phyloP scores from a whole-genome alignment of 2,329 filamentous ascomycete species.

The Pyricularia grisea region DNA sequence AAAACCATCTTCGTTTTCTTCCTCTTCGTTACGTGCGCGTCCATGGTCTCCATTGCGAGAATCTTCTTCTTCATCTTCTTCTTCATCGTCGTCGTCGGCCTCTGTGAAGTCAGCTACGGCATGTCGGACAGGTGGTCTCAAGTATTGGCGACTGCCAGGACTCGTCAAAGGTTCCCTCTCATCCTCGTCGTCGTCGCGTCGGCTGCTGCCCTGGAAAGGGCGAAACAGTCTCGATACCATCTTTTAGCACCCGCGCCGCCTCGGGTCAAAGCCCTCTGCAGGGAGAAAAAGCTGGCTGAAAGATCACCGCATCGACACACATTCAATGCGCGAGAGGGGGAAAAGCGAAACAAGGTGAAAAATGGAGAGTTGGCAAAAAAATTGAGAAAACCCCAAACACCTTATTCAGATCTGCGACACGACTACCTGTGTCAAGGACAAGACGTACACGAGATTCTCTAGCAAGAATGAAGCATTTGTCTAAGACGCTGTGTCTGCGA shows the following conservation, averaged over 20 bases:
- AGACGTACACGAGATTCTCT: neutral
- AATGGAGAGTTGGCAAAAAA: neutral
- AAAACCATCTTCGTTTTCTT: constrained; percentile 22
- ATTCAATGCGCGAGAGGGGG: neutral
- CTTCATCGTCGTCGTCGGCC: constrained; percentile 46
- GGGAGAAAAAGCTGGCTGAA: neutral
- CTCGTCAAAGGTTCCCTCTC: constrained; percentile 14
- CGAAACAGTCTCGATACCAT: constrained; percentile 23
- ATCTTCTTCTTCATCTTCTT: constrained; percentile 32
- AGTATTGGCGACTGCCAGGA: constrained; percentile 22
- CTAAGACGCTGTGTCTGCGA: neutral
- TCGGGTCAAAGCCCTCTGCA: neutral
- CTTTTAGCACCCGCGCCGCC: constrained; percentile 9
- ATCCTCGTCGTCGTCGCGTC: constrained; percentile 8
- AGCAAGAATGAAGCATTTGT: neutral
- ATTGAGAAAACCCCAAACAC: neutral
- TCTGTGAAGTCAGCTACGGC: constrained; percentile 59
- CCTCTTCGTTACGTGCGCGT: constrained; percentile 16
- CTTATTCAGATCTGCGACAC: neutral
- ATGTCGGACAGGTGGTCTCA: constrained; percentile 29
- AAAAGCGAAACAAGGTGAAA: neutral
- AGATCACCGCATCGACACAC: neutral
- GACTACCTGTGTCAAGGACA: neutral
- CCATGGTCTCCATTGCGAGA: constrained; percentile 23
- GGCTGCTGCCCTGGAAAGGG: constrained; percentile 19